Evolutionary conservation across 306 rosid species (phyloP).

Genomic region (Gastrolobium bilobum): DNA sequence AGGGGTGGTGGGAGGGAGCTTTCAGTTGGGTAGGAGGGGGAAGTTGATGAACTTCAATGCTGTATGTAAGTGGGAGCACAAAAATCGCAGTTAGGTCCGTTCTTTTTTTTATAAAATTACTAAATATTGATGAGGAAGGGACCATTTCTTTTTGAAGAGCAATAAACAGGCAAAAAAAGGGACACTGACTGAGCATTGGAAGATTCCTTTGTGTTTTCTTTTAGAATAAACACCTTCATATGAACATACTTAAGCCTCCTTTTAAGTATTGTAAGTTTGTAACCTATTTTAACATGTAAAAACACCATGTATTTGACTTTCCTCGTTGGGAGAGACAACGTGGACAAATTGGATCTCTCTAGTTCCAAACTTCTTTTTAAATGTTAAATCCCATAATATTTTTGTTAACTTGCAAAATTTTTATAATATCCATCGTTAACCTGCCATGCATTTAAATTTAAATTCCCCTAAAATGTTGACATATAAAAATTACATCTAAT

Average conservation of each 20-base stretch:
- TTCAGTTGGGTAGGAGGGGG: conserved; percentile 55
- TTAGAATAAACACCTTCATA: conserved; percentile 32
- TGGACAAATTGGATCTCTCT: conserved; percentile 36
- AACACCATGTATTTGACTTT: conserved; percentile 42
- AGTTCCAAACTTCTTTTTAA: conserved; percentile 4
- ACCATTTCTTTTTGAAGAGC: conserved; percentile 40
- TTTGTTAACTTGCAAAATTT: conserved; percentile 1
- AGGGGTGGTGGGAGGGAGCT: conserved; percentile 57
- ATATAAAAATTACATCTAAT: neutral
- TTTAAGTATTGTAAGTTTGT: conserved; percentile 33
- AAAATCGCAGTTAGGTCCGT: conserved; percentile 37
- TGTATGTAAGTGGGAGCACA: neutral
- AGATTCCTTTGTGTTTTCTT: conserved; percentile 45
- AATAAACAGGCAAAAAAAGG: conserved; percentile 14
- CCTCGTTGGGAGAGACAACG: neutral
- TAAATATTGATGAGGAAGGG: conserved; percentile 44
- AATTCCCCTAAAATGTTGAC: neutral
- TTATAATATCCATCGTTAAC: neutral
- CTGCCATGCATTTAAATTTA: conserved; percentile 27
- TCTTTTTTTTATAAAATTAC: conserved; percentile 30
- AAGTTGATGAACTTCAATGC: conserved; percentile 57
- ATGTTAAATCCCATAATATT: neutral
- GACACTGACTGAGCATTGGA: conserved; percentile 40
- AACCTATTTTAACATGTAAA: conserved; percentile 16
- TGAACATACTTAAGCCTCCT: conserved; percentile 25